Percentiles rank a stretch among this genome's conserved stretches.
These are phyloP conservation scores for Solanum peruvianum DNA, from an alignment of 257 asterid genomes.

Conservation along the genomic window DNA sequence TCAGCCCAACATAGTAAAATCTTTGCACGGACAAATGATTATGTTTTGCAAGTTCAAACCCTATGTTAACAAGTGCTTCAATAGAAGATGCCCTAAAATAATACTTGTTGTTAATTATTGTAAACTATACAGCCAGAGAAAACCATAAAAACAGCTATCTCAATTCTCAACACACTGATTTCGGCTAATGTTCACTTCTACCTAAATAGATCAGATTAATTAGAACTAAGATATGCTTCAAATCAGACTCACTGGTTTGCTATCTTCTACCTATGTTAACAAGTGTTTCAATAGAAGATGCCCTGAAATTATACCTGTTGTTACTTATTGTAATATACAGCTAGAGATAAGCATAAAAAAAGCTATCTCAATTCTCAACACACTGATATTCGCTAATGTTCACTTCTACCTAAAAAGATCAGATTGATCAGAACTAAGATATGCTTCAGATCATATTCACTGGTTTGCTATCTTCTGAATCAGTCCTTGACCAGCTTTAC, in stretches of 20 bases:
- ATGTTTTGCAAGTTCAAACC: not conserved
- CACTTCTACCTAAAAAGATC: not conserved
- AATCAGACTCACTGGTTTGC: not conserved
- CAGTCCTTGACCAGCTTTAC: not conserved
- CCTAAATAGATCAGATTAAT: not conserved
- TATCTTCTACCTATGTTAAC: not conserved
- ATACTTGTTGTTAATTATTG: not conserved
- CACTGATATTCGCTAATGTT: not conserved
- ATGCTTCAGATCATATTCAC: not conserved
- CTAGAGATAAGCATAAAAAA: not conserved
- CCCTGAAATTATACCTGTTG: not conserved
- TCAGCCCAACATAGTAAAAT: not conserved
- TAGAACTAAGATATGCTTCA: not conserved
- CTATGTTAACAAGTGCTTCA: not conserved
- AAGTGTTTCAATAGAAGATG: not conserved
- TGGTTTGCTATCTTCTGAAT: not conserved
- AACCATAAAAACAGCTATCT: not conserved
- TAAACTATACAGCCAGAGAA: not conserved
- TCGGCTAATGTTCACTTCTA: not conserved
- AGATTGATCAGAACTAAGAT: not conserved
- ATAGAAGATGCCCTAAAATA: not conserved
- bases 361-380: not conserved
- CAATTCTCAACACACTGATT: not conserved
- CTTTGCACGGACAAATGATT: not conserved
- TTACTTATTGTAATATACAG: not conserved